Conservation (phyloP, 495 filamentous ascomycete species). For the Hyaloscypha hepaticicola region DNA sequence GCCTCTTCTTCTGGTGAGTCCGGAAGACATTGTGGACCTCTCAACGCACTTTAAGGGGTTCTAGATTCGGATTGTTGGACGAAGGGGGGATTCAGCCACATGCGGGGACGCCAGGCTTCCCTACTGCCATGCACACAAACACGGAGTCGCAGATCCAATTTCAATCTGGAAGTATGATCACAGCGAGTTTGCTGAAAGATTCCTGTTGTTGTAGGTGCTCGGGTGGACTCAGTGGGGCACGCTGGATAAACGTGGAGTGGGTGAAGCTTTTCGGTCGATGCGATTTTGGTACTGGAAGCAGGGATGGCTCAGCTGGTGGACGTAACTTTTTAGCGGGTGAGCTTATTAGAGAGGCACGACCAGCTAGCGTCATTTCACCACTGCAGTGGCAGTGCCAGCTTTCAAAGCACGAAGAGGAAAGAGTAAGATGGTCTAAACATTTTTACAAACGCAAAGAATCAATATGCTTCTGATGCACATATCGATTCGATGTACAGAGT, state of each 20-base stretch:
- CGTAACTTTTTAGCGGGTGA: not conserved
- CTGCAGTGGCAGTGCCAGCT: not conserved
- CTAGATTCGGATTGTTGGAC: conserved; percentile 10
- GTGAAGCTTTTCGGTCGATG: not conserved
- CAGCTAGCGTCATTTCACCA: not conserved
- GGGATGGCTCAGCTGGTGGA: conserved; percentile 7
- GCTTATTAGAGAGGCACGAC: too few species aligned
- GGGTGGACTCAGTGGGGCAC: not conserved
- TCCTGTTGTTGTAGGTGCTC: not conserved
- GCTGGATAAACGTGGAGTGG: not conserved
- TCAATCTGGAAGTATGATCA: not conserved
- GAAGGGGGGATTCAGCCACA: conserved; percentile 24
- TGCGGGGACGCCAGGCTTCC: conserved; percentile 19
- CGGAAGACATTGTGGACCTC: conserved; percentile 58
- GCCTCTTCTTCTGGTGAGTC: conserved; percentile 75
- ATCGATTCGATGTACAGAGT: conserved; percentile 26
- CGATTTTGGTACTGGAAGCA: conserved; percentile 2
- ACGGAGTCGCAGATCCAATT: not conserved
- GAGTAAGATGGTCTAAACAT: conserved; percentile 34
- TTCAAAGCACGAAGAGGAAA: conserved; percentile 6
- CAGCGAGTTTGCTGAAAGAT: not conserved
- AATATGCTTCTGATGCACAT: conserved; percentile 28
- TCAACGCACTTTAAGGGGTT: conserved; percentile 12
- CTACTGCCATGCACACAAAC: conserved; percentile 18
- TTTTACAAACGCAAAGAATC: conserved; percentile 33